Percentiles rank a stretch among this genome's conserved stretches.
Evolutionary conservation across 768 basidiomycete genomes (phyloP).

Genomic region (Phaffia australis): DNA sequence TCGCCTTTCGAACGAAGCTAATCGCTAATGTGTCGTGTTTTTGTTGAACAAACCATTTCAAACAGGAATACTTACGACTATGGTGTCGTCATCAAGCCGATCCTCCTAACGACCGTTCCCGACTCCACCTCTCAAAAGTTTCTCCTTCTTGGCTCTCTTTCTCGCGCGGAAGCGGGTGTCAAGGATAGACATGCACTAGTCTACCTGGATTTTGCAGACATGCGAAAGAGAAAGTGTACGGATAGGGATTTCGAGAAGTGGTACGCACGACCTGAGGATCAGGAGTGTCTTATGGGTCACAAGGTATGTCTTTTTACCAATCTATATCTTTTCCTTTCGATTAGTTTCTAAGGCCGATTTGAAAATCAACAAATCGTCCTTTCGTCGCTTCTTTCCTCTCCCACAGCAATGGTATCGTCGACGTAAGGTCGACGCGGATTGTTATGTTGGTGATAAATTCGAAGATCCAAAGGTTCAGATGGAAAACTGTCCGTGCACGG

Average conservation of each 20-base stretch:
- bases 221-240: constrained; percentile 57
- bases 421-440: constrained; percentile 68
- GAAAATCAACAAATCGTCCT: no score
- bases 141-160: constrained; percentile 68
- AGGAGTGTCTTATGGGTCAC: constrained; percentile 86
- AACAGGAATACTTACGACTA: constrained; percentile 60
- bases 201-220: constrained; percentile 69
- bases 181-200: constrained; percentile 59
- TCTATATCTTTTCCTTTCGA: no score
- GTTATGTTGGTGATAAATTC: constrained; percentile 85
- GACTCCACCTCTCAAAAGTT: constrained; percentile 97
- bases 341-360: no score
- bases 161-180: constrained; percentile 47
- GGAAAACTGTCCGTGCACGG: constrained; percentile 69
- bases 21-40: no score
- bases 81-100: constrained; percentile 58
- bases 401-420: constrained; percentile 84
- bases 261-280: constrained; percentile 60
- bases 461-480: constrained; percentile 69
- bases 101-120: constrained; percentile 73
- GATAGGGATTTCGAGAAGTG: constrained; percentile 70
- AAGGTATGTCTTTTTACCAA: constrained; percentile 48
- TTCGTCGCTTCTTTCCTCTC: background rate
- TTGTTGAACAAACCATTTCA: background rate
- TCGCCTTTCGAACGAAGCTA: background rate